Conservation (phyloP, 768 basidiomycete genomes). For the Russula sp. region DNA sequence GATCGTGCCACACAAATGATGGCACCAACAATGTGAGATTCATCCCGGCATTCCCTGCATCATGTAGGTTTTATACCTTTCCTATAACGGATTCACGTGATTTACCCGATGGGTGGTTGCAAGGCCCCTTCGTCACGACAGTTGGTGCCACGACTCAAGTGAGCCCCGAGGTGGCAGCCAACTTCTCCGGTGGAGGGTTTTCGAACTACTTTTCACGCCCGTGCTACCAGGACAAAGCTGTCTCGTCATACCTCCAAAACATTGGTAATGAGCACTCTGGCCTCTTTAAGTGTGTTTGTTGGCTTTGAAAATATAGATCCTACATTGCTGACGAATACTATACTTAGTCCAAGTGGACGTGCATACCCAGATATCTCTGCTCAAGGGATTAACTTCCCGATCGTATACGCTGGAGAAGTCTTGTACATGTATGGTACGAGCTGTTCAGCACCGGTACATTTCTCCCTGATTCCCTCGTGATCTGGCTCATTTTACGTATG, state of each 20-base stretch:
- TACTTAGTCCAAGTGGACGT: constrained; percentile 34
- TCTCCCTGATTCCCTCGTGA: neutral
- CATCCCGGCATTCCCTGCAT: constrained; percentile 41
- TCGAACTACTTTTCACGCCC: constrained; percentile 42
- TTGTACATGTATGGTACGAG: constrained; percentile 48
- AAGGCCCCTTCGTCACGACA: constrained; percentile 58
- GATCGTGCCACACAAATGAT: constrained; percentile 47
- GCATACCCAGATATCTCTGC: constrained; percentile 44
- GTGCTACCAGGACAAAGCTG: constrained; percentile 36
- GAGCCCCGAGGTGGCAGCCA: constrained; percentile 57
- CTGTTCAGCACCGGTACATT: constrained; percentile 37
- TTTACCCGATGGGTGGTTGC: neutral
- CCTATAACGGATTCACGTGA: neutral
- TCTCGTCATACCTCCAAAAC: constrained; percentile 35
- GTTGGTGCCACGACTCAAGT: constrained; percentile 58
- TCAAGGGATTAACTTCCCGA: constrained; percentile 53
- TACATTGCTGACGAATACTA: neutral
- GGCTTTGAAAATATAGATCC: neutral
- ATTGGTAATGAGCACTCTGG: constrained; percentile 50
- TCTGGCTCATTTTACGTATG: neutral
- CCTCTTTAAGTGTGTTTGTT: constrained; percentile 51
- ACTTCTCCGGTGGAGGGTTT: constrained; percentile 70
- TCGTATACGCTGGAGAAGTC: constrained; percentile 49
- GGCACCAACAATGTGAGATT: constrained; percentile 36
- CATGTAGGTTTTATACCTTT: constrained; percentile 39